These are phyloP conservation scores for Oryza nivara DNA, from an alignment of 176 grass and related monocot species.

Conservation along the genomic window DNA sequence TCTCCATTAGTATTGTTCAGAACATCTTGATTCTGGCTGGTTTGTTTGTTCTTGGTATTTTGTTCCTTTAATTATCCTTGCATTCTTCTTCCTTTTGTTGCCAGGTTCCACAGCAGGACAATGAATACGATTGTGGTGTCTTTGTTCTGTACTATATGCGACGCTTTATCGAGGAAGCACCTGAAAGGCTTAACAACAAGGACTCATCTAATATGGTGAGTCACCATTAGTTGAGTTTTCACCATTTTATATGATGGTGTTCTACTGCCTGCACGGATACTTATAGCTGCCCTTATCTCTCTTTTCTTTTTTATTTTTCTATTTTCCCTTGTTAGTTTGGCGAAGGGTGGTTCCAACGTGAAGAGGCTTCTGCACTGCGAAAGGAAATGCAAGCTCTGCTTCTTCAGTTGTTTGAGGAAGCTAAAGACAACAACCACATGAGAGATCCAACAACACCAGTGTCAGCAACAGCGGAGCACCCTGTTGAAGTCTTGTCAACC, in stretches of 20 bases:
- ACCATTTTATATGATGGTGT: slow-evolving; percentile 27
- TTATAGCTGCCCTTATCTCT: slow-evolving; percentile 22
- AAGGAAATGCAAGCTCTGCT: slow-evolving; percentile 46
- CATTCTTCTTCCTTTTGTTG: slow-evolving; percentile 24
- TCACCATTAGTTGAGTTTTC: slow-evolving; percentile 20
- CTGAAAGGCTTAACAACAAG: slow-evolving; percentile 78
- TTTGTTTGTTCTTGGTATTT: slow-evolving; percentile 7
- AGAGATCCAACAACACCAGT: neutral
- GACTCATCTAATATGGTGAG: slow-evolving; percentile 56
- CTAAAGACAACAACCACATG: slow-evolving; percentile 35
- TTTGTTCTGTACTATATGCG: slow-evolving; percentile 94
- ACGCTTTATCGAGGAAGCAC: slow-evolving; percentile 72
- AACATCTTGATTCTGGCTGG: neutral
- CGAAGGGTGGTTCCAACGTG: slow-evolving; percentile 67
- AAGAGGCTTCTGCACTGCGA: slow-evolving; percentile 76
- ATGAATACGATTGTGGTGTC: slow-evolving; percentile 89
- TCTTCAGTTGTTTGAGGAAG: slow-evolving; percentile 52
- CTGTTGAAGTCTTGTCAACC: slow-evolving; percentile 14
- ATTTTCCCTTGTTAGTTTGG: slow-evolving; percentile 57
- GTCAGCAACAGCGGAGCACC: slow-evolving; percentile 3
- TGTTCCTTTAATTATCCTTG: neutral
- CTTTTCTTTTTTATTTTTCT: neutral
- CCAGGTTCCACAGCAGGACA: slow-evolving; percentile 95
- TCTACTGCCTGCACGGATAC: neutral
- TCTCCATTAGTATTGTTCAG: neutral